Base-by-base conservation (phyloP, 768 basidiomycete genomes). In the Cystofilobasidium capitatum region DNA sequence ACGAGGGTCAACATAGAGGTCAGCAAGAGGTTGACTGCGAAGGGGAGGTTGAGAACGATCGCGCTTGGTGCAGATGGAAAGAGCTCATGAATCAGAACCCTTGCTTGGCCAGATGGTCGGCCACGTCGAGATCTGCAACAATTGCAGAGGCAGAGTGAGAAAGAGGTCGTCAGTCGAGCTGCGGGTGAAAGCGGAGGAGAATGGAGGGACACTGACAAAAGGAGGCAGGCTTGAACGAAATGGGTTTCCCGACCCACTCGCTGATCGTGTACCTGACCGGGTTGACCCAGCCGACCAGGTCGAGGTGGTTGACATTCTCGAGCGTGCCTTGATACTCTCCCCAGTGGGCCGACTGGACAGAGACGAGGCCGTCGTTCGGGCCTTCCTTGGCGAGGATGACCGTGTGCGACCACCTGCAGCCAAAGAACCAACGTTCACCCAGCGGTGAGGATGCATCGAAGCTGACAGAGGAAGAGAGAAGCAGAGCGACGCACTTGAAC, bases 241-340 rank as follows among this genome's bases (percentile, higher is more conserved):
- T 91, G 70, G 90, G 87, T 65, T 85, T 86, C 14, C 93, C 96
- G 72, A 83, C 85, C 77, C 92, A 88, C 73, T 88, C 86, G 0
- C 90, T 87, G 83, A 89, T 88, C 73, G 89, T 89, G 77, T 89
- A 94, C 36, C 62, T 40, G 33, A 69, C 39, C 22, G 59, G n/a
- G 57, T 58, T 62, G 59, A 91, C 86, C 94, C 93, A 97, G 8
- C 93, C 91, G 14, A 96, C 77, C 17, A 76, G 76, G 64, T 70
- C 67, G 22, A 94, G 83, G 75, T 99, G 96, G 73, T 90, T 94
- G 20, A 96, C 96, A 65, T 88, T 82, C 42, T 83, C 81, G 24
- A 99, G 80, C 2, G 94, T 98, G n/a, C 92, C 96, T 60, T 90
- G 83, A 75, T 98, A 97, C 22, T 87, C 91, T 42, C 96, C 96